phyloP scores from a whole-genome alignment of 2,329 filamentous ascomycete genomes.

The Talaromyces funiculosus region DNA sequence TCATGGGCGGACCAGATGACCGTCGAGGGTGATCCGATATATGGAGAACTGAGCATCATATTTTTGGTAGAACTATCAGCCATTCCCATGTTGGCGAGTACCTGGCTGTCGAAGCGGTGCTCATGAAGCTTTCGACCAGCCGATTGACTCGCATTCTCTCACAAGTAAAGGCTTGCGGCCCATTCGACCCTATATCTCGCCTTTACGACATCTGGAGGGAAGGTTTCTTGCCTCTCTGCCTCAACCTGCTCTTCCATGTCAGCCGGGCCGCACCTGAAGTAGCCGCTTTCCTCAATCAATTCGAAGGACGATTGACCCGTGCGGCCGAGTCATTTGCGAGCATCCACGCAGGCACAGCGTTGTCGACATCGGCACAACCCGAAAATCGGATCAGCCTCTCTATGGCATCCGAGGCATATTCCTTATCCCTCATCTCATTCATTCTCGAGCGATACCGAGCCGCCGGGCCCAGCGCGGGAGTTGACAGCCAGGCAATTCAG shows the following conservation, averaged over 20 bases:
- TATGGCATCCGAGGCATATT: slow-evolving; percentile 71
- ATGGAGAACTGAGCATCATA: slow-evolving; percentile 83
- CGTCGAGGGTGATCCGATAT: slow-evolving; percentile 75
- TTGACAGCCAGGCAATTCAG: slow-evolving; percentile 59
- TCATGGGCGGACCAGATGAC: slow-evolving; percentile 87
- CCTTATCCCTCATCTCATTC: slow-evolving; percentile 66
- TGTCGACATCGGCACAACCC: slow-evolving; percentile 40
- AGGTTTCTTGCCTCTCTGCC: slow-evolving; percentile 77
- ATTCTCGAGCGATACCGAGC: slow-evolving; percentile 64
- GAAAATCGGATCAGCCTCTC: slow-evolving; percentile 64
- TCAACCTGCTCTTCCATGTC: slow-evolving; percentile 80
- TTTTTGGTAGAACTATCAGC: slow-evolving; percentile 85
- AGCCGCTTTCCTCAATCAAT: slow-evolving; percentile 81
- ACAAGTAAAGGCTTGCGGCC: slow-evolving; percentile 61
- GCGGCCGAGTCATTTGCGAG: slow-evolving; percentile 66
- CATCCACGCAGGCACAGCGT: slow-evolving; percentile 41
- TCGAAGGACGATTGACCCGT: slow-evolving; percentile 68
- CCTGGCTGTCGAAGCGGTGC: slow-evolving; percentile 77
- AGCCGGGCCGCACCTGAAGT: slow-evolving; percentile 79
- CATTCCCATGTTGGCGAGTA: slow-evolving; percentile 79
- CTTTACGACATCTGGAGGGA: slow-evolving; percentile 88
- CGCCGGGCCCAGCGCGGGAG: slow-evolving; percentile 57
- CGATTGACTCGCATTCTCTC: slow-evolving; percentile 74
- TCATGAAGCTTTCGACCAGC: slow-evolving; percentile 72
- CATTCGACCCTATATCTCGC: slow-evolving; percentile 69